These are phyloP conservation scores for Saccharomycopsis javanensis DNA, from an alignment of 805 yeast species.

Conservation along the genomic window DNA sequence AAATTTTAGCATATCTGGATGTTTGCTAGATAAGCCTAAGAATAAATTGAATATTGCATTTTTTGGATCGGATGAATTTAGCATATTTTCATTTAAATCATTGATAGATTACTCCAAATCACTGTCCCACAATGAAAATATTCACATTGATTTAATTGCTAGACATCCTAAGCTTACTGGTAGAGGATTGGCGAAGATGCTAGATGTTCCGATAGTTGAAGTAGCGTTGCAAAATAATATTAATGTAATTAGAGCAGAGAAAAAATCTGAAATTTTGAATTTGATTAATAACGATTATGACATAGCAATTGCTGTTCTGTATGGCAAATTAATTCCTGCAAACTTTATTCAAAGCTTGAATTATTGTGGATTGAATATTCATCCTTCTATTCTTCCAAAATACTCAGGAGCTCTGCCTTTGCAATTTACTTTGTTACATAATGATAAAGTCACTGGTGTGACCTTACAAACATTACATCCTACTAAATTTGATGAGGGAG, in stretches of 20 bases:
- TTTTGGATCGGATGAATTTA: slow-evolving; percentile 72
- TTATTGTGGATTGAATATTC: slow-evolving; percentile 78
- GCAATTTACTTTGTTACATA: slow-evolving; percentile 64
- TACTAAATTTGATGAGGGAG: slow-evolving; percentile 72
- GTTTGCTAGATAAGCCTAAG: not conserved
- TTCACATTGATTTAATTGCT: slow-evolving; percentile 50
- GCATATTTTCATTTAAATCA: slow-evolving; percentile 42
- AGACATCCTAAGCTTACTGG: slow-evolving; percentile 58
- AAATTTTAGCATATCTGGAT: not conserved
- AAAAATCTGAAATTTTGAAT: slow-evolving; percentile 30
- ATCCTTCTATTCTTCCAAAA: slow-evolving; percentile 79
- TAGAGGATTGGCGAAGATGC: slow-evolving; percentile 36
- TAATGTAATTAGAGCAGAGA: slow-evolving; percentile 42
- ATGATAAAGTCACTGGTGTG: slow-evolving; percentile 63
- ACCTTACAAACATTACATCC: slow-evolving; percentile 89
- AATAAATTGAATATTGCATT: slow-evolving; percentile 39
- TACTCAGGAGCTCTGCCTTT: slow-evolving; percentile 87
- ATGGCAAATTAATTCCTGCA: slow-evolving; percentile 71
- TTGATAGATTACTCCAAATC: slow-evolving; percentile 24
- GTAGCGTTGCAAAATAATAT: slow-evolving; percentile 26
- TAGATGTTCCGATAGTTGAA: slow-evolving; percentile 45
- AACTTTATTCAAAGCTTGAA: slow-evolving; percentile 37
- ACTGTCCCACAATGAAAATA: slow-evolving; percentile 15
- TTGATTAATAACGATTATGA: slow-evolving; percentile 33
- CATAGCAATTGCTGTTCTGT: slow-evolving; percentile 84